Conservation (phyloP, 257 asterid species). For the Verbena officinalis region DNA sequence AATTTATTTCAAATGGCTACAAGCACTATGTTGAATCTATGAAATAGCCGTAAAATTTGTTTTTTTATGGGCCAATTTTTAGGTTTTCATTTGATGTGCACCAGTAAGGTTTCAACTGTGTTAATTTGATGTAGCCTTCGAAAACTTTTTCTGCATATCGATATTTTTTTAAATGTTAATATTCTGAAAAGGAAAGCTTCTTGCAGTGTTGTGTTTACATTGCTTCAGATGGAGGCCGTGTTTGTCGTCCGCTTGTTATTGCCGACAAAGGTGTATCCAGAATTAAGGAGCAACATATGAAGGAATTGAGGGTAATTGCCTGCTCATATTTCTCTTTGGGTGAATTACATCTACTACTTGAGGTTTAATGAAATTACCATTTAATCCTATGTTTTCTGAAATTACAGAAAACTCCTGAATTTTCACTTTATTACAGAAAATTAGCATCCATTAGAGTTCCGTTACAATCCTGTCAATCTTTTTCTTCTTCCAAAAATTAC, state of each 20-base stretch:
- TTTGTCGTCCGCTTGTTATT: constrained; percentile 95
- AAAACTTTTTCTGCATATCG: not conserved
- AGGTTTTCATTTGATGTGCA: constrained; percentile 15
- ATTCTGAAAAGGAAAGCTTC: constrained; percentile 27
- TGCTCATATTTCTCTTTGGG: not conserved
- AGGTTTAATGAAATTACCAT: no score
- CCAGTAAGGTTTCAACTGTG: not conserved
- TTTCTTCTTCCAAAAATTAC: no score
- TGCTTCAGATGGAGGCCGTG: constrained; percentile 99
- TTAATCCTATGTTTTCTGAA: no score
- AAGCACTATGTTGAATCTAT: constrained; percentile 10
- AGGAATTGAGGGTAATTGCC: constrained; percentile 79
- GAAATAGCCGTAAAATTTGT: not conserved
- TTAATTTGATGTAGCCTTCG: not conserved
- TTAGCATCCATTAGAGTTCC: no score
- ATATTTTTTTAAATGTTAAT: not conserved
- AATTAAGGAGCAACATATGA: constrained; percentile 95
- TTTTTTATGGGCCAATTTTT: not conserved
- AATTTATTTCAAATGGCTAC: constrained; percentile 4
- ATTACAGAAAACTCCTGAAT: no score
- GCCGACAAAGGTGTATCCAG: constrained; percentile 94
- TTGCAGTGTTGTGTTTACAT: constrained; percentile 92
- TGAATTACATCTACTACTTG: no score
- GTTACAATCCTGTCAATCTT: no score
- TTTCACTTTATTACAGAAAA: no score